Evolutionary conservation across 164 flowering plant species (phyloP), one percentile per base, ranked within the genome.

Genomic region (Berberis thunbergii): DNA sequence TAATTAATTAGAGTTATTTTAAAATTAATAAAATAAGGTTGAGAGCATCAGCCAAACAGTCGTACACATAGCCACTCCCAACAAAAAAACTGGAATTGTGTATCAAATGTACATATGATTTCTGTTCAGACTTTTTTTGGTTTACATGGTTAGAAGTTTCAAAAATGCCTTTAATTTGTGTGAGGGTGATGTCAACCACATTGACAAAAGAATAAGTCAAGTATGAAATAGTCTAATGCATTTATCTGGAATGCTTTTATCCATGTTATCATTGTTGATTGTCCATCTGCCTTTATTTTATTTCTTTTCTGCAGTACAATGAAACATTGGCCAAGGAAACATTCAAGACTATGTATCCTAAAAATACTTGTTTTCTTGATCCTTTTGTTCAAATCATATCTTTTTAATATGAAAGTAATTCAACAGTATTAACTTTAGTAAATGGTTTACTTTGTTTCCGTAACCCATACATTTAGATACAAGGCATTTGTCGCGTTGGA

Each of bases 321-420:
- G 92, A 87, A 69, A 70, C 86, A 49, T 67, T 88, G 81, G 92
- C 92, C 60, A 81, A 62, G 70, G 97, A 91, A 73, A 95, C 97
- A 70, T 87, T 84, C 84, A 90, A 90, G 84, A 88, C 86, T 71
- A 95, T 90, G 95, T 90, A 90, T 81, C 85, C 66, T 73, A 73
- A 66, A 54, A 39, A 54, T 42, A 44, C 70, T 57, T 63, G 45
- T 57, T 56, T 63, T 69, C 54, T 41, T 59, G n/a, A 49, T n/a
- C 44, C 59, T 59, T 43, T 6, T 44, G 48, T 46, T 5, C 2
- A 45, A 70, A 44, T 2, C n/a, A 38, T 44, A 61, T 4, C 42
- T 26, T 56, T 43, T 26, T 26, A 26, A 26, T 52, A 52, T 10
- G 55, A 3, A 52, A 52, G 10, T 7, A 26, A 10, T 26, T 52